Evolutionary conservation across 768 basidiomycete species (phyloP).

Genomic region (Boletus huronensis): DNA sequence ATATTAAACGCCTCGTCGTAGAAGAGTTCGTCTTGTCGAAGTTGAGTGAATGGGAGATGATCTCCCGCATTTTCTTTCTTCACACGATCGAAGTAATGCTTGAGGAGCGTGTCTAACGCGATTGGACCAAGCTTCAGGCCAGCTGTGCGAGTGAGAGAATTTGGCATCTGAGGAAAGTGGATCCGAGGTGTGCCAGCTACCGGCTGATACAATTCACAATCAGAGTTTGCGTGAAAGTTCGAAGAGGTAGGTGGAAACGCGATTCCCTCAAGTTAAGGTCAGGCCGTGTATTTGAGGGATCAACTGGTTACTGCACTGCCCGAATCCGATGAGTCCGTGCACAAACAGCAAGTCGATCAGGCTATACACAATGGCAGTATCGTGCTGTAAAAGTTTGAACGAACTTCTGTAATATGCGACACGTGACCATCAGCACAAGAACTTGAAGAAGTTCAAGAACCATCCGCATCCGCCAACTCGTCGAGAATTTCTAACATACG

Average conservation of each 20-base stretch:
- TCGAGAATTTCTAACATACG: neutral
- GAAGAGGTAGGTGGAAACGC: neutral
- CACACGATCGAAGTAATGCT: conserved; percentile 76
- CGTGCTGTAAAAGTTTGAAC: too few relatives aligned
- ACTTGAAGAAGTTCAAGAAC: too few relatives aligned
- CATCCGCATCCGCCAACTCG: too few relatives aligned
- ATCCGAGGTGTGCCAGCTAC: neutral
- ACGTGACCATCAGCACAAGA: too few relatives aligned
- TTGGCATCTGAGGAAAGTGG: conserved; percentile 32
- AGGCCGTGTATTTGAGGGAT: too few relatives aligned
- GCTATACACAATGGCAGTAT: too few relatives aligned
- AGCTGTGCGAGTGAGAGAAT: conserved; percentile 58
- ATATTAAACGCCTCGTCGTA: conserved; percentile 80
- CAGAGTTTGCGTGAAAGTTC: neutral
- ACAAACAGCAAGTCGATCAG: neutral
- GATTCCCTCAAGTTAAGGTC: neutral
- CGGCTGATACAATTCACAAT: neutral
- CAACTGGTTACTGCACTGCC: neutral
- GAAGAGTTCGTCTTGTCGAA: conserved; percentile 71
- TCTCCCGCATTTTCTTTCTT: conserved; percentile 40
- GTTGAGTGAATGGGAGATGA: conserved; percentile 40
- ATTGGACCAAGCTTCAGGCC: conserved; percentile 68
- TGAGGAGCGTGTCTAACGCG: conserved; percentile 73
- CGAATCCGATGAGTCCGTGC: neutral
- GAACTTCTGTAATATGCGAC: too few relatives aligned